Conservation (phyloP, 495 filamentous ascomycete species). For the Hyaloscypha variabilis region DNA sequence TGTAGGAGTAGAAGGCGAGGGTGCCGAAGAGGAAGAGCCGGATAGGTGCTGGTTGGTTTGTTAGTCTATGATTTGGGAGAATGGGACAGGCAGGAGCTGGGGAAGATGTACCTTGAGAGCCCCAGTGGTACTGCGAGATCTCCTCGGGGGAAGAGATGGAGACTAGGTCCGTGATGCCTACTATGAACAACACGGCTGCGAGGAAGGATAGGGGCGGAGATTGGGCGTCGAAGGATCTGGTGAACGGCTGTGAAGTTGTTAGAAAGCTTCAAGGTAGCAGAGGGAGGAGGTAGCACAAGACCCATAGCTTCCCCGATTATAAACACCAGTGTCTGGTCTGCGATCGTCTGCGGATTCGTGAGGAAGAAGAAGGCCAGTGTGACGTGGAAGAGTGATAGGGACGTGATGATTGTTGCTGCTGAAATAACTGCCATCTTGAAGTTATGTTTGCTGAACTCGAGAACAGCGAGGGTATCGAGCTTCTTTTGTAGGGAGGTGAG, state of each 20-base stretch:
- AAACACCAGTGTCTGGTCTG: constrained; percentile 80
- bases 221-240: constrained; percentile 61
- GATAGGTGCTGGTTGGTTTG: constrained; percentile 50
- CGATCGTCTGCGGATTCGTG: constrained; percentile 65
- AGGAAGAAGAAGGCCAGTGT: constrained; percentile 83
- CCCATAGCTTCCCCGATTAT: constrained; percentile 82
- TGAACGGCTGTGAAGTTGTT: constrained; percentile 38
- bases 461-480: neutral
- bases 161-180: constrained; percentile 73
- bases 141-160: constrained; percentile 74
- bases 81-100: constrained; percentile 50
- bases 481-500: neutral
- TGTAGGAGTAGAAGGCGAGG: constrained; percentile 70
- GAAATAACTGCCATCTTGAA: constrained; percentile 76
- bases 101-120: constrained; percentile 64
- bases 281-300: constrained; percentile 53
- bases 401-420: constrained; percentile 73
- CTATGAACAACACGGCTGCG: constrained; percentile 64
- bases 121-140: constrained; percentile 66
- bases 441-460: constrained; percentile 7
- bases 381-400: constrained; percentile 78
- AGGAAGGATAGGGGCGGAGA: constrained; percentile 72
- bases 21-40: constrained; percentile 67
- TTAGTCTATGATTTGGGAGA: constrained; percentile 14
- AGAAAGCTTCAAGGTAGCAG: constrained; percentile 7